Evolutionary conservation across 441 rosid genomes (phyloP), one percentile per base, ranked within the genome.

Genomic region (Brassica balearica): DNA sequence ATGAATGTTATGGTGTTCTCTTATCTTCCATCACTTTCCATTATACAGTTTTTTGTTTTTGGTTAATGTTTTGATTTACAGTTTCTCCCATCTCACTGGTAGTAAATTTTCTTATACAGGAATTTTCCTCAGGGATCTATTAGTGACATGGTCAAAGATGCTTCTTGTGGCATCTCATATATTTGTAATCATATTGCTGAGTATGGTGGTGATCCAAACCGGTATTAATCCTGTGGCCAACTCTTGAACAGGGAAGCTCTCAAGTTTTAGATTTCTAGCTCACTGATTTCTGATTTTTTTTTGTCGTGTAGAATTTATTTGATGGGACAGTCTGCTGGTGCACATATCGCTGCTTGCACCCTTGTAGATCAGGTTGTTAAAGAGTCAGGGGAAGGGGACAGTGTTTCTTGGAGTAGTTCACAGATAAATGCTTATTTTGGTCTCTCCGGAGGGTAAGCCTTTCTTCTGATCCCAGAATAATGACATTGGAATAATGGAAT

Each of bases 311-410:
- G 99, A 81, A 87, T 96, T 68, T 92, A 89, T 85, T 82, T 96
- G 68, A 93, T 96, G 98, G 98, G 99, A 59, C 98, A 93, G 84
- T 95, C 98, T 60, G 99, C 99, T 83, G 98, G 97, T 81, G 99
- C 97, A 67, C 99, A 95, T 81, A 93, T 93, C 27, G 91, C 97
- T 60, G 95, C 98, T 79, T 96, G 98, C 79, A 74, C 97, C 17
- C 87, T 96, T 20, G 77, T 96, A 82, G 94, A 96, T 75, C 98
- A 96, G 84, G 97, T 97, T 72, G 82, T 92, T 74, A 93, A 92
- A 86, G 98, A 96, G 83, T 84, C 87, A 22, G 89, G 86, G 80
- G 91, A 88, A 84, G 89, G 93, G 74, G 94, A 90, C 71, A 89
- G 77, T 82, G 69, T 85, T 77, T 83, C 92, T 69, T 96, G 99